Percentiles rank a stretch among this genome's conserved stretches.
Evolutionary conservation across 345 rosid species (phyloP).

Genomic region (Citrus trifoliata): DNA sequence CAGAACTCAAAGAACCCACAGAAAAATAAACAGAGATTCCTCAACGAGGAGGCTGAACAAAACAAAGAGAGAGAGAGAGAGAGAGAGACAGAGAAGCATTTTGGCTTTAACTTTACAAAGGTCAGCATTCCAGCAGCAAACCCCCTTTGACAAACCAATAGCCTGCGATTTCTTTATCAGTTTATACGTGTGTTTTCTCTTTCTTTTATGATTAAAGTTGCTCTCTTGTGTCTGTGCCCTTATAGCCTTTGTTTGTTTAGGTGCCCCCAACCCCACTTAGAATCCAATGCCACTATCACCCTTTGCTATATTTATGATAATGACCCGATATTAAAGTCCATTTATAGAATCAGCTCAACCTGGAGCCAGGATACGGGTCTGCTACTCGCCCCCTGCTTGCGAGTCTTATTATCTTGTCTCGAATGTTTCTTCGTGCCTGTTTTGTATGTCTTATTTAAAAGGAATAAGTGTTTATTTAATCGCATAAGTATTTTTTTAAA

Average conservation of each 20-base stretch:
- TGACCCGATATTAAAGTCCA: not conserved
- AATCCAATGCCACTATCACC: constrained; percentile 33
- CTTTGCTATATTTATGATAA: not conserved
- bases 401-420: no score
- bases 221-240: not conserved
- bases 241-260: constrained; percentile 3
- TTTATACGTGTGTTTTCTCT: constrained; percentile 33
- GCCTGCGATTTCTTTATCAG: constrained; percentile 23
- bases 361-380: no score
- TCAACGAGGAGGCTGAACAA: constrained; percentile 45
- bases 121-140: constrained; percentile 33
- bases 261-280: constrained; percentile 16
- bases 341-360: no score
- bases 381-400: no score
- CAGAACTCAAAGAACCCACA: not conserved
- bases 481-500: no score
- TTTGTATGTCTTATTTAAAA: no score
- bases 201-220: constrained; percentile 39
- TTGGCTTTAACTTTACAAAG: constrained; percentile 49
- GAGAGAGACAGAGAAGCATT: constrained; percentile 17
- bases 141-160: constrained; percentile 8
- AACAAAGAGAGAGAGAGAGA: not conserved
- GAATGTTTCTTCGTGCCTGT: no score
- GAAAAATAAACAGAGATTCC: constrained; percentile 46
- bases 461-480: no score